phyloP scores from a whole-genome alignment of 306 rosid genomes.

The Vigna trinervia region DNA sequence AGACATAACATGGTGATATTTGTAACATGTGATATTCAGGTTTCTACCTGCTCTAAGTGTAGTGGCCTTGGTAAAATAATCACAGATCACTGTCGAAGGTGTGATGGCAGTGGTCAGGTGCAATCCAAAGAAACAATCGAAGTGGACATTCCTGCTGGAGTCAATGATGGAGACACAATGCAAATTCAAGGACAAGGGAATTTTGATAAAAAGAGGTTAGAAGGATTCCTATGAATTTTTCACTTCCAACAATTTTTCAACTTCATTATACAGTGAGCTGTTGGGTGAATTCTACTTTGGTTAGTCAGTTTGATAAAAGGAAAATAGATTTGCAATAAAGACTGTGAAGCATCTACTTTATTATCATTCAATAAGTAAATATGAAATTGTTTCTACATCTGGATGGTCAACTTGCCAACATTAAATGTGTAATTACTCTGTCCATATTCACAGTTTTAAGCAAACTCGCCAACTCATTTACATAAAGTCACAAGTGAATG shows the following conservation, averaged over 20 bases:
- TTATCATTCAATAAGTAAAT: background rate
- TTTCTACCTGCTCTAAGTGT: conserved; percentile 86
- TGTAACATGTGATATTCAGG: conserved; percentile 55
- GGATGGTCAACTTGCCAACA: conserved; percentile 12
- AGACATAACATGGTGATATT: conserved; percentile 20
- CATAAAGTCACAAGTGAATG: background rate
- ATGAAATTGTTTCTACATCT: conserved; percentile 1
- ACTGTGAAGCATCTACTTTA: conserved; percentile 9
- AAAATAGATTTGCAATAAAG: conserved; percentile 9
- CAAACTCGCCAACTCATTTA: background rate
- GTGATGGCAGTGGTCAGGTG: conserved; percentile 74
- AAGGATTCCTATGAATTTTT: conserved; percentile 15
- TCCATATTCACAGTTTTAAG: background rate
- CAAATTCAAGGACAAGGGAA: conserved; percentile 81
- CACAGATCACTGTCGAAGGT: conserved; percentile 70
- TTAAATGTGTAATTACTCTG: background rate
- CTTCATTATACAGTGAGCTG: conserved; percentile 8
- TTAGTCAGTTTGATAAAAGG: conserved; percentile 2
- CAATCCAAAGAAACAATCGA: conserved; percentile 61
- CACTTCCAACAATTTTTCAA: background rate
- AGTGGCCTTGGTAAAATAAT: conserved; percentile 79
- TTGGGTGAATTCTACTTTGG: conserved; percentile 7
- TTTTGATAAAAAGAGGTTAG: conserved; percentile 72
- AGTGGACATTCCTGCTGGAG: conserved; percentile 78
- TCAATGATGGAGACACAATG: conserved; percentile 82